Conservation (phyloP, 2,329 filamentous ascomycete species). For the Nectriaceae sp. region DNA sequence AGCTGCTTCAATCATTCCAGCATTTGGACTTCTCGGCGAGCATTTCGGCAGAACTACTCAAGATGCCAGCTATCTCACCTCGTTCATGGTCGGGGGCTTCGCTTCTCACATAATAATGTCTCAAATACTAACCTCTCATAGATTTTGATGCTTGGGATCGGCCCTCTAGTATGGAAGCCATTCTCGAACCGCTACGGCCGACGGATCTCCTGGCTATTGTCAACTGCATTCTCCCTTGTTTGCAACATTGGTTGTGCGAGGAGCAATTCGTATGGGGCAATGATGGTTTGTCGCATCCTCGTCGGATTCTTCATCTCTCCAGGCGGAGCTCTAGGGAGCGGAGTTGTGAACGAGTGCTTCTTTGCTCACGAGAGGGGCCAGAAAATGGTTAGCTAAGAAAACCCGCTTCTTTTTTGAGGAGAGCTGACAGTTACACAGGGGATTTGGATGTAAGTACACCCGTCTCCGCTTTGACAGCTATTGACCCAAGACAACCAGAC, state of each 20-base stretch:
- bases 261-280: neutral
- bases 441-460: neutral
- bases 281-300: neutral
- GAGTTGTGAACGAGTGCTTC: neutral
- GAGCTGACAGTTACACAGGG: neutral
- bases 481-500: too few relatives aligned
- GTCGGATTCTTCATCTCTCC: neutral
- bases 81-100: neutral
- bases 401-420: neutral
- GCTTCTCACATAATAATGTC: neutral
- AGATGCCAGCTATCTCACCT: neutral
- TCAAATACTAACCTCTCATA: neutral
- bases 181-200: neutral
- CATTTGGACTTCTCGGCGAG: neutral
- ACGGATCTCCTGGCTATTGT: neutral
- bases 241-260: neutral
- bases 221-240: neutral
- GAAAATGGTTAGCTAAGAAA: neutral
- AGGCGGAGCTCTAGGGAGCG: neutral
- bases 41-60: neutral
- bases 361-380: neutral
- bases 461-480: too few relatives aligned
- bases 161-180: neutral
- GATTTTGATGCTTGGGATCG: neutral
- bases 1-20: neutral